Conservation (phyloP, 2,329 filamentous ascomycete genomes). For the Aspergillus texensis region DNA sequence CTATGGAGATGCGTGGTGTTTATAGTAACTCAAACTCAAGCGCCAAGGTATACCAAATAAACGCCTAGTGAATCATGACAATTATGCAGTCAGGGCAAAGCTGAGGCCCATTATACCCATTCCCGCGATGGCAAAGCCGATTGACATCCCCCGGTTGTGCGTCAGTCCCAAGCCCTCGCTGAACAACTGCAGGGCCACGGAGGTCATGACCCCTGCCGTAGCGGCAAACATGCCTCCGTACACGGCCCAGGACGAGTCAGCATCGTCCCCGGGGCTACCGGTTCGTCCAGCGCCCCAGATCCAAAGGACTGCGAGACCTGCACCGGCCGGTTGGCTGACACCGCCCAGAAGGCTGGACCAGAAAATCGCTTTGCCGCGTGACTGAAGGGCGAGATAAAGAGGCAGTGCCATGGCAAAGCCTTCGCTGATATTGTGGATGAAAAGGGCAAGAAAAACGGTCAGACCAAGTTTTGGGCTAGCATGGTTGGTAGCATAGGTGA, state of each 20-base stretch:
- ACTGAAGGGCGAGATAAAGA: conserved; percentile 85
- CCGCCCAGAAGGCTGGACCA: conserved; percentile 85
- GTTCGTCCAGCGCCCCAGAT: conserved; percentile 69
- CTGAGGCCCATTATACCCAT: conserved; percentile 87
- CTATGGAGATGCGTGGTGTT: not conserved
- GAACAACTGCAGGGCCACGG: conserved; percentile 86
- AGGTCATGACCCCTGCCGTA: conserved; percentile 94
- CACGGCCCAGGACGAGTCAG: conserved; percentile 55
- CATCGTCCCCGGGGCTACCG: conserved; percentile 30
- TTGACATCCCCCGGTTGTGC: conserved; percentile 41
- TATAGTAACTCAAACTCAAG: not conserved
- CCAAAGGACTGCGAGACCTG: conserved; percentile 81
- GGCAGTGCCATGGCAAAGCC: conserved; percentile 93
- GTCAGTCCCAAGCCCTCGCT: conserved; percentile 82
- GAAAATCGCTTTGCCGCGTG: conserved; percentile 76
- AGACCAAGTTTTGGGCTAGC: conserved; percentile 86
- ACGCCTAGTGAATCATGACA: not conserved
- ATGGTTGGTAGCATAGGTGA: conserved; percentile 97
- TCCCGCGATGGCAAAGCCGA: conserved; percentile 50
- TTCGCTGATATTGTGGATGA: conserved; percentile 98
- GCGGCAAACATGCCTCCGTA: conserved; percentile 74
- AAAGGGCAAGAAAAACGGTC: conserved; percentile 91
- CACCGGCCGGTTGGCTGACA: conserved; percentile 82
- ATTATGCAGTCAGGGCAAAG: conserved; percentile 73
- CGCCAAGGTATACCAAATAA: not conserved